Percentiles rank a stretch among this genome's conserved stretches.
These are phyloP conservation scores for Fusarium illudens DNA, from an alignment of 2,329 filamentous ascomycete genomes.

Conservation along the genomic window DNA sequence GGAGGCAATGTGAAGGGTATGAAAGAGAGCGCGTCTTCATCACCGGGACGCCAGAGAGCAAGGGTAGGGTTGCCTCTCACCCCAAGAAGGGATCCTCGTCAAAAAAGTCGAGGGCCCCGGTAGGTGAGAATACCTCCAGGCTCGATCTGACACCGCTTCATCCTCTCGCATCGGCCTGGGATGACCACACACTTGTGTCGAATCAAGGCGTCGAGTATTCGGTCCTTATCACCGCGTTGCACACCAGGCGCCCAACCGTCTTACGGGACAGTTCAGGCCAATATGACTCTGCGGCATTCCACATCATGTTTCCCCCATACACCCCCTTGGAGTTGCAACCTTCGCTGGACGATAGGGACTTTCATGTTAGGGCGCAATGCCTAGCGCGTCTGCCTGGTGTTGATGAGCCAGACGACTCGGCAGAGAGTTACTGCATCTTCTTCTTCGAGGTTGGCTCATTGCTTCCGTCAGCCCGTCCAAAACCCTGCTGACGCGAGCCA, in stretches of 20 bases:
- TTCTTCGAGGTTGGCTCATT: constrained; percentile 59
- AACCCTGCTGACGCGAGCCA: constrained; percentile 39
- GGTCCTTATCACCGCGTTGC: constrained; percentile 56
- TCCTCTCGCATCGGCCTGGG: constrained; percentile 61
- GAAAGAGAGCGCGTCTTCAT: constrained; percentile 71
- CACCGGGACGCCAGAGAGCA: constrained; percentile 63
- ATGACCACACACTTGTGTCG: constrained; percentile 55
- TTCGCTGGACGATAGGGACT: constrained; percentile 46
- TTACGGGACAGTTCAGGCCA: constrained; percentile 38
- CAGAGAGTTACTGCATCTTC: constrained; percentile 59
- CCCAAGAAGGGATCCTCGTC: constrained; percentile 54
- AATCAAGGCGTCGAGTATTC: constrained; percentile 49
- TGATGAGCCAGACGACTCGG: constrained; percentile 41
- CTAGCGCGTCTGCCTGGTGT: constrained; percentile 52
- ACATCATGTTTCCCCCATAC: constrained; percentile 52
- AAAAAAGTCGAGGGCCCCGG: constrained; percentile 45
- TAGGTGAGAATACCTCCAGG: constrained; percentile 32
- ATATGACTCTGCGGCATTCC: constrained; percentile 41
- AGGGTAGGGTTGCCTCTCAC: constrained; percentile 65
- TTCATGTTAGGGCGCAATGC: constrained; percentile 55
- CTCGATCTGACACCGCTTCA: constrained; percentile 47
- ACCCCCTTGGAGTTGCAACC: constrained; percentile 50
- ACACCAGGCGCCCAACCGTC: constrained; percentile 52
- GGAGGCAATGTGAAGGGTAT: constrained; percentile 68
- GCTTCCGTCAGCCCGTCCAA: background rate